phyloP scores from a whole-genome alignment of 345 rosid species.

The Bruguiera sexangula region DNA sequence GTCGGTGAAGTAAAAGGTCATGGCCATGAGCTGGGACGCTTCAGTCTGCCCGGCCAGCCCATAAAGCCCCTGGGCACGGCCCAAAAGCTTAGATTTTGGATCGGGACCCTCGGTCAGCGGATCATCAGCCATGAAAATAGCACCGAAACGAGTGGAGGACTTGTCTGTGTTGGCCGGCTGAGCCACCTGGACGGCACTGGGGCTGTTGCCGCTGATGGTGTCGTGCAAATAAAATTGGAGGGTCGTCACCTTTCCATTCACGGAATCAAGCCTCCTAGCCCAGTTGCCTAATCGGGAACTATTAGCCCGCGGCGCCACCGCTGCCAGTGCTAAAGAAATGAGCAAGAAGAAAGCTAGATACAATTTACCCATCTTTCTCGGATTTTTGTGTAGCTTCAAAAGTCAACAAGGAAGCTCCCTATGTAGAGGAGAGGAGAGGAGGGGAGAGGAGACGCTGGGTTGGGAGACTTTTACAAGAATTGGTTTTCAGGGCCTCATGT shows the following conservation, averaged over 20 bases:
- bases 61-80: constrained; percentile 10
- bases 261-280: constrained; percentile 28
- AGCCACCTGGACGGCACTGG: constrained; percentile 51
- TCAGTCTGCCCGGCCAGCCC: not conserved
- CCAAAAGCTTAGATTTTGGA: constrained; percentile 2
- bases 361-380: not conserved
- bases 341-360: not conserved
- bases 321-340: not conserved
- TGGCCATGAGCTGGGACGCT: not conserved
- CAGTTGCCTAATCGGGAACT: constrained; percentile 16
- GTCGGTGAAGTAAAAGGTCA: not conserved
- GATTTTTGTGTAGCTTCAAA: too few species aligned
- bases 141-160: constrained; percentile 5
- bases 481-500: too few species aligned
- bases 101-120: constrained; percentile 10
- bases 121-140: constrained; percentile 3
- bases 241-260: constrained; percentile 31
- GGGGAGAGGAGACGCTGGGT: too few species aligned
- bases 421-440: too few species aligned
- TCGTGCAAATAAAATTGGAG: constrained; percentile 67
- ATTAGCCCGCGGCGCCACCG: constrained; percentile 7
- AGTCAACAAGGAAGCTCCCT: too few species aligned
- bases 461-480: too few species aligned
- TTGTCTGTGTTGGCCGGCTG: constrained; percentile 27
- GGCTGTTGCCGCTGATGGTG: constrained; percentile 47